phyloP scores from a whole-genome alignment of 768 basidiomycete genomes.

The Rhizopogon vinicolor region DNA sequence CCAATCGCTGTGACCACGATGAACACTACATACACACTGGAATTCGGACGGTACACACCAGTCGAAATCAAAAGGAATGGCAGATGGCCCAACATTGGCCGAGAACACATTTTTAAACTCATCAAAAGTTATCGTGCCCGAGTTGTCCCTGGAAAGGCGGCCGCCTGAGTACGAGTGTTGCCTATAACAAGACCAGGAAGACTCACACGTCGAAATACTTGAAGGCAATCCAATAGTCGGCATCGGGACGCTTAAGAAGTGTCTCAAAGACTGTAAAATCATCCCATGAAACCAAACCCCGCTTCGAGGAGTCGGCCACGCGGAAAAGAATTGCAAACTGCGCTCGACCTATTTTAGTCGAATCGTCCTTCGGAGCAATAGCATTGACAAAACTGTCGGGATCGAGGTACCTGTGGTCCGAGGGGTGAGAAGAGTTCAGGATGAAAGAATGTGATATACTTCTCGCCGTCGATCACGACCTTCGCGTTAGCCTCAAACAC shows the following conservation, averaged over 20 bases:
- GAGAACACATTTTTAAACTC: conserved; percentile 93
- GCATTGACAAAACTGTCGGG: conserved; percentile 90
- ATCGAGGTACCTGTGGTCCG: conserved; percentile 68
- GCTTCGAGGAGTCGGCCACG: conserved; percentile 75
- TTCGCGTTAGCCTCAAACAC: conserved; percentile 84
- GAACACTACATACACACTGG: background rate
- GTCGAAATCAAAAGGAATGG: conserved; percentile 94
- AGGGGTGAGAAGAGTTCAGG: conserved; percentile 3
- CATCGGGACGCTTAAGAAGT: conserved; percentile 87
- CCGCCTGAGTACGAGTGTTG: conserved; percentile 5
- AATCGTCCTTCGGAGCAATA: conserved; percentile 83
- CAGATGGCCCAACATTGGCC: conserved; percentile 69
- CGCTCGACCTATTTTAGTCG: conserved; percentile 78
- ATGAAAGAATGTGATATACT: conserved; percentile 46
- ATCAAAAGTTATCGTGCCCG: conserved; percentile 90
- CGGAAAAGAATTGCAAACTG: conserved; percentile 90
- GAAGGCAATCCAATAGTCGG: conserved; percentile 96
- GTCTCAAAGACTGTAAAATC: conserved; percentile 97
- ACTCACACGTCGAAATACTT: conserved; percentile 93
- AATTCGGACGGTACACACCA: conserved; percentile 43
- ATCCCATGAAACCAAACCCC: conserved; percentile 85
- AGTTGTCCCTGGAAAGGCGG: conserved; percentile 60
- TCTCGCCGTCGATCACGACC: conserved; percentile 63
- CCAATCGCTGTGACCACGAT: conserved; percentile 65
- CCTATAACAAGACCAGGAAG: background rate